Evolutionary conservation across 768 basidiomycete genomes (phyloP).

Genomic region (Artomyces pyxidatus): DNA sequence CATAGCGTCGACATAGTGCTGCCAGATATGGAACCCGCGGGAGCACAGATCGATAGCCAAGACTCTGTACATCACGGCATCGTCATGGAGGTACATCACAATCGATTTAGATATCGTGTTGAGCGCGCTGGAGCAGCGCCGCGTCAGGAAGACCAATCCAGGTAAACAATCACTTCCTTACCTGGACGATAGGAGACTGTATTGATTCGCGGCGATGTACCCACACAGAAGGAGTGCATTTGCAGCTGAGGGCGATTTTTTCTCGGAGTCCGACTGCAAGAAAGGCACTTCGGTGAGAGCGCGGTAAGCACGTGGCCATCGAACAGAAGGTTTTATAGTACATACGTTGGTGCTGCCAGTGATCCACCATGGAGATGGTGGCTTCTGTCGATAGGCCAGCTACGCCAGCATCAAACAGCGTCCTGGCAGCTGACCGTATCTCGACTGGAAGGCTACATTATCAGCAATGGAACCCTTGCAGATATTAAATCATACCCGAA

Average conservation of each 20-base stretch:
- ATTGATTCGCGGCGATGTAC: conserved; percentile 73
- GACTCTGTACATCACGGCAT: conserved; percentile 52
- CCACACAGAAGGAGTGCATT: conserved; percentile 77
- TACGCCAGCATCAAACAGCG: conserved; percentile 72
- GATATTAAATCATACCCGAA: conserved; percentile 40
- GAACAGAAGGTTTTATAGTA: not conserved
- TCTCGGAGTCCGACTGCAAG: conserved; percentile 51
- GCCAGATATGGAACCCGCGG: conserved; percentile 91
- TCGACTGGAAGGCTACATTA: conserved; percentile 39
- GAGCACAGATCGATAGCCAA: conserved; percentile 87
- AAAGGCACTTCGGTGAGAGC: conserved; percentile 42
- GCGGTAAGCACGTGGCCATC: conserved; percentile 8
- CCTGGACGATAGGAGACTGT: conserved; percentile 67
- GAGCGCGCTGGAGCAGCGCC: conserved; percentile 46
- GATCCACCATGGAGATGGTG: conserved; percentile 46
- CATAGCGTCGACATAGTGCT: conserved; percentile 87
- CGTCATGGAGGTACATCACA: conserved; percentile 66
- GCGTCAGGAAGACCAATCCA: not conserved
- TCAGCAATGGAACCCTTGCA: not conserved
- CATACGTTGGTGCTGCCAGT: conserved; percentile 60
- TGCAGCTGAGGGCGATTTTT: conserved; percentile 50
- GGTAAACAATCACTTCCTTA: conserved; percentile 25
- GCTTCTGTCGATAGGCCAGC: conserved; percentile 62
- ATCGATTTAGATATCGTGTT: conserved; percentile 84
- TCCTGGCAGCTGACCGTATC: conserved; percentile 65